Percentiles rank a stretch among this genome's conserved stretches.
phyloP scores from a whole-genome alignment of 1,284 basidiomycete species.

The Xerocomus amazonicus region DNA sequence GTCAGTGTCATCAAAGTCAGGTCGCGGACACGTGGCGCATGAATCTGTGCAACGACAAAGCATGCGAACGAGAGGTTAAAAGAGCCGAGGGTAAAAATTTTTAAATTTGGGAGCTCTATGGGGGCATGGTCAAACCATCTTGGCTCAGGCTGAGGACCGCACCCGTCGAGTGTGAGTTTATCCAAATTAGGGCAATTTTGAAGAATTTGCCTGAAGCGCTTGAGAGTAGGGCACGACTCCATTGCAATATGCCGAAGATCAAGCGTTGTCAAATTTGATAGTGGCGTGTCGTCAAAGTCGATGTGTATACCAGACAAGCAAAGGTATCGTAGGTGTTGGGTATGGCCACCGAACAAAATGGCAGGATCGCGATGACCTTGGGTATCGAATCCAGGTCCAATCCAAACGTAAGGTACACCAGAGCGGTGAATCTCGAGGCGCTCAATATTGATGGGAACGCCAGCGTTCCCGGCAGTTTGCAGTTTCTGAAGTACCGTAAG shows the following conservation, averaged over 20 bases:
- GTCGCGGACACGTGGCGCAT: slow-evolving; percentile 50
- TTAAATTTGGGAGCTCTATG: slow-evolving; percentile 44
- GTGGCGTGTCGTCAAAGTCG: slow-evolving; percentile 47
- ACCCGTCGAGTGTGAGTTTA: slow-evolving; percentile 56
- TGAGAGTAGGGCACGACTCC: slow-evolving; percentile 43
- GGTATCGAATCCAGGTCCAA: slow-evolving; percentile 37
- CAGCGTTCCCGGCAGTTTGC: slow-evolving; percentile 32
- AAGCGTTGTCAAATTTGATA: slow-evolving; percentile 52
- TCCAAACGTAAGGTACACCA: slow-evolving; percentile 43
- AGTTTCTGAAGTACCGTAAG: slow-evolving; percentile 48
- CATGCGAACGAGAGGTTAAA: slow-evolving; percentile 45
- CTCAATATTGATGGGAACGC: slow-evolving; percentile 41
- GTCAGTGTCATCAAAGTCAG: slow-evolving; percentile 50
- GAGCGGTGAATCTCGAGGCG: slow-evolving; percentile 58
- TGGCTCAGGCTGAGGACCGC: slow-evolving; percentile 43
- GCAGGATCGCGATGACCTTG: slow-evolving; percentile 32
- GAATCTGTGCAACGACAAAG: slow-evolving; percentile 43
- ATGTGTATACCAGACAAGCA: slow-evolving; percentile 53
- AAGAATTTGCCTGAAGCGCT: slow-evolving; percentile 51
- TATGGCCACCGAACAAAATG: slow-evolving; percentile 46
- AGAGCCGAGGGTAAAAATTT: slow-evolving; percentile 51
- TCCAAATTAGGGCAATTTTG: slow-evolving; percentile 43
- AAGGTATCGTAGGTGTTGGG: slow-evolving; percentile 44
- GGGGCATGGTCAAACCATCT: slow-evolving; percentile 30
- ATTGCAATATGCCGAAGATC: slow-evolving; percentile 58